Evolutionary conservation across 2,329 filamentous ascomycete species (phyloP), one percentile per base, ranked within the genome.

Genomic region (Cordyceps militaris): DNA sequence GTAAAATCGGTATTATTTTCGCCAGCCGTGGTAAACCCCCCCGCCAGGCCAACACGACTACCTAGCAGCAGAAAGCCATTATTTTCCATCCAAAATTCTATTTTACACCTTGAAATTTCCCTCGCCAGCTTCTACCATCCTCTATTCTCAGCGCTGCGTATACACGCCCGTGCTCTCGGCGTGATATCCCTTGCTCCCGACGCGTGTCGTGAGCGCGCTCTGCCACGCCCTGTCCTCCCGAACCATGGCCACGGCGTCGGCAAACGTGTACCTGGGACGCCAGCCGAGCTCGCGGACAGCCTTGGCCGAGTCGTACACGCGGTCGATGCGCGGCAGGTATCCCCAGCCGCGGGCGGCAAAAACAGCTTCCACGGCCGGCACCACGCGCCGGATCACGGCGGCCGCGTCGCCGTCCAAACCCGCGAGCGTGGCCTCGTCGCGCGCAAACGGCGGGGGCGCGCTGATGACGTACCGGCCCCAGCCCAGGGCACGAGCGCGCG

Each of bases 181-280:
- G 59, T 79, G 76, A 60, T 79, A 79, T 2, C 76, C 76, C 62
- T 68, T 73, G 65, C 68, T 74, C 0, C 76, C 76, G 3, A 79
- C 73, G 59, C 60, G 64, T 0, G 60, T 56, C 0, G 70, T 70
- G 62, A 79, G 56, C 50, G 71, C 68, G 56, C 76, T 78, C 62
- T 65, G 64, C 70, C 70, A 72, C 36, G 70, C 66, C 59, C 73
- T 66, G 0, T 74, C 74, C 9, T 63, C 60, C 0, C 42, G 59
- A 13, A 78, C 43, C 57, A 62, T 67, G 57, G 69, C 67, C n/a
- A 78, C 61, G 0, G 65, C 67, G 19, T 60, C 65, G 1, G 65
- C 62, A 59, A 78, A 74, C 0, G 75, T 78, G 55, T 73, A 77
- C 59, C 69, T 63, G 0, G 76, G 75, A 55, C 64, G 42, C 76